Base-by-base conservation (phyloP, 805 yeast species). In the Ogataea degrootiae region DNA sequence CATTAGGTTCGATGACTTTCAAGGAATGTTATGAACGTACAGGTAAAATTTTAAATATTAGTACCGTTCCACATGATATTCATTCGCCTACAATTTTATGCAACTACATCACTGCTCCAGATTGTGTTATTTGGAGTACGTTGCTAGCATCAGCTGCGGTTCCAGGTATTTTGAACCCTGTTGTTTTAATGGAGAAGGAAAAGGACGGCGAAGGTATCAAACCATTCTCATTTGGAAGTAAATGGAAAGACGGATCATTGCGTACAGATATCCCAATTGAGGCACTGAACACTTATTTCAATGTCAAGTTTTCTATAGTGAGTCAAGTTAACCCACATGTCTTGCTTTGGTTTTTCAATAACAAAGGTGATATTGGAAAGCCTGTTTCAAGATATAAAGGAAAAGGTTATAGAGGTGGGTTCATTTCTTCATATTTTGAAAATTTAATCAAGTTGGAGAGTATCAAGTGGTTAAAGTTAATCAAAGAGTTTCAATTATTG, bases 301-400 rank as follows among this genome's bases (percentile, higher is more conserved):
- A 87, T 56, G 89, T 83, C 34, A 85, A 80, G 60, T 87, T 84
- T 61, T 75, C 88, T 7, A 73, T 86, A 37, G 94, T 87, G 17
- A 82, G 89, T 17, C 95, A 86, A 67, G 92, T 86, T 7, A 86
- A 87, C 61, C 94, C 95, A 1, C 95, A 86, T 62, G 83, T 86
- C 33, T 76, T 85, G 41, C 69, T 87, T 19, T 86, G 87, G 66
- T 83, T 82, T 57, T 86, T 78, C 60, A 85, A 89, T 7, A 89
- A 92, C 22, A 76, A 83, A 55, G 95, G 95, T 1, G 81, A 87
- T 2, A 86, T 86, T 16, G 95, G 95, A 0, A 71, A 84, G 47
- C 95, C 95, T 0, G 87, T 87, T 21, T 75, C 85, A 1, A 71
- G 82, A 48, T 67, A 77, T 14, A 73, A 73, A 43, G 74, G 85